A percentile compares a stretch with the other conserved stretches of the same genome.
Conservation (phyloP, 805 yeast genomes). For the Starmerella bombicola region DNA sequence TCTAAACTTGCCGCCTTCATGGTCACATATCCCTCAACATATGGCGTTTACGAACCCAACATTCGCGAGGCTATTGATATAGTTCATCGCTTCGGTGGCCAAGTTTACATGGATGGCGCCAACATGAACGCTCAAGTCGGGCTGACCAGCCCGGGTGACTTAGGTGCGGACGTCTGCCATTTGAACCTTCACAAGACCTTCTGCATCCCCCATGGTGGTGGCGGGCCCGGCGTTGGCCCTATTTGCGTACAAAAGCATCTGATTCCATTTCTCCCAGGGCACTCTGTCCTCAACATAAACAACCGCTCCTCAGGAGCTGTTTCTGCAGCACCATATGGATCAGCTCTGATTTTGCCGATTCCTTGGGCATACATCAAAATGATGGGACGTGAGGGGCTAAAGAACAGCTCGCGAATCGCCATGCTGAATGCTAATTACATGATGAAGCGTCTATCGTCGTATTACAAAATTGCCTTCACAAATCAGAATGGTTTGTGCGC, state of each 20-base stretch:
- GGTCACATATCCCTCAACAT: slow-evolving; percentile 97
- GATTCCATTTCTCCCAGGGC: slow-evolving; percentile 70
- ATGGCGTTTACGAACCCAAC: slow-evolving; percentile 90
- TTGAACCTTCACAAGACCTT: slow-evolving; percentile 93
- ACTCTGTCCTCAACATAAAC: slow-evolving; percentile 44
- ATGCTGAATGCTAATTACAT: slow-evolving; percentile 92
- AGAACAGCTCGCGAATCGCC: slow-evolving; percentile 78
- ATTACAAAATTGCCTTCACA: slow-evolving; percentile 67
- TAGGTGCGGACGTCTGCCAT: slow-evolving; percentile 98
- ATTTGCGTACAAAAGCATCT: slow-evolving; percentile 82
- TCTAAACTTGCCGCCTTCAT: slow-evolving; percentile 74
- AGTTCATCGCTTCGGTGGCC: slow-evolving; percentile 81
- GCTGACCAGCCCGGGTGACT: slow-evolving; percentile 89
- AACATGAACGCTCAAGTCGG: slow-evolving; percentile 99
- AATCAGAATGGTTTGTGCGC: slow-evolving; percentile 67
- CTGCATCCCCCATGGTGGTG: slow-evolving; percentile 98
- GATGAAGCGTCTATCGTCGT: slow-evolving; percentile 61
- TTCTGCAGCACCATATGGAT: slow-evolving; percentile 89
- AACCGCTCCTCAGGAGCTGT: slow-evolving; percentile 41
- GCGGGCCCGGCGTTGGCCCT: slow-evolving; percentile 99
- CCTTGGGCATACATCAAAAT: slow-evolving; percentile 90
- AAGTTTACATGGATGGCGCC: slow-evolving; percentile 96
- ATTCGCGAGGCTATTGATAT: slow-evolving; percentile 73
- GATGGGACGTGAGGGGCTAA: slow-evolving; percentile 77
- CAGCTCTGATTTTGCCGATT: slow-evolving; percentile 85